Base-by-base conservation (phyloP, 352 stramenopile species). In the Globisporangium barbulae region DNA sequence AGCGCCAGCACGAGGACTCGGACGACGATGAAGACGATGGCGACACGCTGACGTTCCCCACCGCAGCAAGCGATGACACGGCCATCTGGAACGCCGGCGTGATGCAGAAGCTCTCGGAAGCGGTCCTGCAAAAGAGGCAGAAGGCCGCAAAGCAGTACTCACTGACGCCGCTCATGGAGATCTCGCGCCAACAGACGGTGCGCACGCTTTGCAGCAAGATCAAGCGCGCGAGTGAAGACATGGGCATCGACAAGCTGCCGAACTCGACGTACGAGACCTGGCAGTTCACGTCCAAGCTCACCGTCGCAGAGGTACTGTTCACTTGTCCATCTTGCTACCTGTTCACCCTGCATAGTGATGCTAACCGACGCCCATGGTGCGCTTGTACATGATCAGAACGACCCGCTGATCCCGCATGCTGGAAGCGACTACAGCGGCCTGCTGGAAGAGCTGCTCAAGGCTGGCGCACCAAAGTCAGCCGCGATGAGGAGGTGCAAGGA, bases 251-350 rank as follows among this genome's bases (percentile, higher is more conserved):
- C 44, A 90, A 90, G 61, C 69, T 93, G 59, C 78, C 86, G 28
- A 93, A 92, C 65, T 89, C 86, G 60, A 81, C 73, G n/a, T 92
- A 88, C 70, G 86, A 95, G 71, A 89, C 81, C 31, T 95, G 84
- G 86, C 84, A 95, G 62, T 91, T 93, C 60, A 90, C 81, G 48
- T 90, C 83, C 35, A 74, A 79, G 45, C 72, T 95, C 28, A 90
- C 75, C 4, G 77, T 87, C n/a, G 76, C 79, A 21, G 79, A 91
- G 58, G 76, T 85, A 60, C 10, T 25, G 5, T 48, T 15, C 17
- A 37, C n/a, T 53, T 33, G n/a, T 22, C 17, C 45, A 52, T 13
- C 8, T 44, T 47, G 1, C 33, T 53, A 22, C 52, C 12, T 31
- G 12, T 19, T 21, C 22, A 44, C 33, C 13, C 30, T 55, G 21